Evolutionary conservation across 1,284 basidiomycete genomes (phyloP), one percentile per base, ranked within the genome.

Genomic region (Psilocybe mexicana): DNA sequence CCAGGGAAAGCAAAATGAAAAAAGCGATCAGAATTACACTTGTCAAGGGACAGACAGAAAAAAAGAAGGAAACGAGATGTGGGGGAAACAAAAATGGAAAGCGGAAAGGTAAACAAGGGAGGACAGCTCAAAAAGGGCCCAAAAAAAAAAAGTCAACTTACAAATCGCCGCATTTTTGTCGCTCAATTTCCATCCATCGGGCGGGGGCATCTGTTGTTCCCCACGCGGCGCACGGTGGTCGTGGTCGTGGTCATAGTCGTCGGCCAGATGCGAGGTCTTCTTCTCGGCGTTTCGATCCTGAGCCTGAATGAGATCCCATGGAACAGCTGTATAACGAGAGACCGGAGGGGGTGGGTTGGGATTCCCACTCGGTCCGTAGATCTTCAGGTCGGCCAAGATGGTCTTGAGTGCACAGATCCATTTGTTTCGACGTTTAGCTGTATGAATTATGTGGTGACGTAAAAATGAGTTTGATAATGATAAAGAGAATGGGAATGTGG

Each of bases 391-490:
- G 36, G 80, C 79, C 58, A 96, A 75, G 35, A 85, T 79, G 43
- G 82, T 72, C 74, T 95, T 96, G 60, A 97, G 79, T 25, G 90
- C 89, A 70, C 92, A 95, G 42, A 95, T 82, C 93, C 93, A 96
- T 74, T 93, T 93, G 78, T 96, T 96, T 53, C 93, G 83, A 57
- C 94, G 85, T 75, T 90, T 83, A 3, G 82, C 86, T 88, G 26
- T 54, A 35, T 59, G 18, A 30, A 51, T 26, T 38, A 43, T 50
- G 18, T 53, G 44, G 44, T 25, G 33, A 35, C 25, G 43, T 52
- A 48, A 42, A 40, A 51, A 23, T 38, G 28, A 52, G 28, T 40
- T 43, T 43, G 43, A n/a, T 35, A 30, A 7, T 33, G 47, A 35
- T 7, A 23, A 30, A 49, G 35, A 14, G 35, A 49, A 12, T 2